Evolutionary conservation across 2,329 filamentous ascomycete genomes (phyloP), one percentile per base, ranked within the genome.

Genomic region (Neopestalotiopsis sp.): DNA sequence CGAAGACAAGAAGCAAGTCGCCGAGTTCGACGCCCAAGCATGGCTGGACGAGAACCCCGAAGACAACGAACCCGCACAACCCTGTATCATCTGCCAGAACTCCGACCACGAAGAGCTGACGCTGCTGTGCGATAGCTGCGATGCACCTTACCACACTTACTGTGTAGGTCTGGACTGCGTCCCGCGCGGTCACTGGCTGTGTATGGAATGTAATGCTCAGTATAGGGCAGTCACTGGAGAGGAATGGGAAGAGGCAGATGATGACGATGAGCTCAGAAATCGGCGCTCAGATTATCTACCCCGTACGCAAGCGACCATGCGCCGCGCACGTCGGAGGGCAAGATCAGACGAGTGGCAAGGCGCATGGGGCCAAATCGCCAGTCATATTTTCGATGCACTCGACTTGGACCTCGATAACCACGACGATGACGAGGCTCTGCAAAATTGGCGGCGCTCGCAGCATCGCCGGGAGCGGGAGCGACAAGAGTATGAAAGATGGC

Each of bases 81-180:
- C 93, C 20, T 99, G 96, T 80, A 92, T 94, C 65, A 87, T 98
- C 65, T 99, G 96, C 84, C 91, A 92, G 71, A 88, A 90, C 65
- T 86, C 90, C 73, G 94, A 96, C 73, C 90, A 95, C 74, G 92
- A 96, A 79, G 92, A 97, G 72, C 86, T 94, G 20, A 88, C 97
- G 66, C 90, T 98, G 73, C 89, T 97, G 70, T 99, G 96, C 82
- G 94, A 98, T 79, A 91, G 90, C 76, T 99, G 96, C 83, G 92
- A 97, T 84, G 91, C 91, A 42, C 89, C 93, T 58, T 97, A 95
- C 75, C 96, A 99, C 80, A 94, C 94, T 62, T 93, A 97, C 80
- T 99, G 96, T 80, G 89, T 97, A 70, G 95, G 93, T 42, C 87
- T 97, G 64, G 91, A 95, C 70, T 83, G 86, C 66, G 89, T 97